These are phyloP conservation scores for Cryptococcus sp. DNA, from an alignment of 1,284 basidiomycete genomes.

Conservation along the genomic window DNA sequence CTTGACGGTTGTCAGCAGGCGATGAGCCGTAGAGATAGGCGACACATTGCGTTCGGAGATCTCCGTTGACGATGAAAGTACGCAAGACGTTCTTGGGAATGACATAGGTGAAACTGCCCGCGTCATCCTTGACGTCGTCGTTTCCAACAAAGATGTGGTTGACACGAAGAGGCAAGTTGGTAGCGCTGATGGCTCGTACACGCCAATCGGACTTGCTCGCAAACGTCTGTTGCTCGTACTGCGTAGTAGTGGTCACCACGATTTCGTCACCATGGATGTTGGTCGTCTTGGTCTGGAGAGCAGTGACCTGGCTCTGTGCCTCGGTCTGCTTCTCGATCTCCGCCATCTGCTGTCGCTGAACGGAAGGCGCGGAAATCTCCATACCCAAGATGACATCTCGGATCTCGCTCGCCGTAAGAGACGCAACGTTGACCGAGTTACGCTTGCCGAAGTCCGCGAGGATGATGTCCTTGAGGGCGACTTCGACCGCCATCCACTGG, in stretches of 20 bases:
- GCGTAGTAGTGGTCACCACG: conserved; percentile 93
- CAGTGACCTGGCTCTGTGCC: conserved; percentile 86
- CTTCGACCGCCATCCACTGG: conserved; percentile 99
- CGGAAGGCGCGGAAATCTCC: conserved; percentile 55
- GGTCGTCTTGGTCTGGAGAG: conserved; percentile 95
- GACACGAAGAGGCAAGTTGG: conserved; percentile 90
- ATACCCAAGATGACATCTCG: conserved; percentile 96
- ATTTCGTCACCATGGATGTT: conserved; percentile 93
- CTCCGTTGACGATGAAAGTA: conserved; percentile 89
- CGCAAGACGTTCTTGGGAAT: conserved; percentile 96
- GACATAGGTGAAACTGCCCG: conserved; percentile 89
- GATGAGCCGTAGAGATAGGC: conserved; percentile 91
- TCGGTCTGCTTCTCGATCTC: conserved; percentile 96
- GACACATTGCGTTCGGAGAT: conserved; percentile 94
- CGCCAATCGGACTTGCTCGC: conserved; percentile 99
- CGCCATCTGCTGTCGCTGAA: conserved; percentile 98
- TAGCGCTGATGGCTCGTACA: conserved; percentile 91
- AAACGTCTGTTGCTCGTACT: conserved; percentile 97
- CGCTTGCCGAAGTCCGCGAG: conserved; percentile 97
- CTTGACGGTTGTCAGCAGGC: conserved; percentile 94
- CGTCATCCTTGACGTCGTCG: conserved; percentile 96
- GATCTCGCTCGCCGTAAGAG: conserved; percentile 92
- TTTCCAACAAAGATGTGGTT: conserved; percentile 99
- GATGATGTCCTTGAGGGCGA: conserved; percentile 92
- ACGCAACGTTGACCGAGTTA: conserved; percentile 98